These are phyloP conservation scores for Lentinula edodes DNA, from an alignment of 768 basidiomycete genomes.

Conservation along the genomic window DNA sequence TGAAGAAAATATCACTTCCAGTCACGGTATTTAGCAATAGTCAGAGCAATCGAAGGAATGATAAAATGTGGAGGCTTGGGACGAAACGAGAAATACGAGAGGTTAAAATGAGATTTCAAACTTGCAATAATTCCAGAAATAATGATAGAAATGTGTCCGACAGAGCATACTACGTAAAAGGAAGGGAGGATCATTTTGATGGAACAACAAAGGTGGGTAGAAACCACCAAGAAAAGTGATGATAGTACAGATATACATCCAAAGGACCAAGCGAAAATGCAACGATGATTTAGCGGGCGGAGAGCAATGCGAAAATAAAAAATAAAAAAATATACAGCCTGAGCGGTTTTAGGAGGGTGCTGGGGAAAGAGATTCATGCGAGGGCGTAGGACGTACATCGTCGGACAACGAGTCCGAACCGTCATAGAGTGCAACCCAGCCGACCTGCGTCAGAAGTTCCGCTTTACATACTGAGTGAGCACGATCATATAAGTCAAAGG, in stretches of 20 bases:
- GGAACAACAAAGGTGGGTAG: background rate
- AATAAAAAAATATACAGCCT: background rate
- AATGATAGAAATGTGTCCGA: no score
- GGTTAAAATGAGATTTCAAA: no score
- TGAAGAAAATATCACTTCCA: no score
- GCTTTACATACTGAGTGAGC: slow-evolving; percentile 24
- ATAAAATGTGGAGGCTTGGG: no score
- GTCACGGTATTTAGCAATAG: no score
- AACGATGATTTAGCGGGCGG: background rate
- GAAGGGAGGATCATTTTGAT: no score
- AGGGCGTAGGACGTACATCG: background rate
- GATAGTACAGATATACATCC: background rate
- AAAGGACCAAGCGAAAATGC: background rate
- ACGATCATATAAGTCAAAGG: slow-evolving; percentile 6
- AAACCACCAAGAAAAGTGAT: no score
- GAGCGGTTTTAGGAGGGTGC: background rate
- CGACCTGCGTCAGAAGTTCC: slow-evolving; percentile 60
- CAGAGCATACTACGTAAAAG: no score
- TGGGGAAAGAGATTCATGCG: slow-evolving; percentile 5
- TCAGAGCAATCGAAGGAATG: no score
- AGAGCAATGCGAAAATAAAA: background rate
- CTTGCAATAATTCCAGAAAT: no score
- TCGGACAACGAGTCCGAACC: background rate
- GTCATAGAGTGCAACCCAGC: slow-evolving; percentile 12
- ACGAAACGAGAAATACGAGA: no score